Conservation (phyloP, 768 basidiomycete species). For the Boletus eberwhitei region DNA sequence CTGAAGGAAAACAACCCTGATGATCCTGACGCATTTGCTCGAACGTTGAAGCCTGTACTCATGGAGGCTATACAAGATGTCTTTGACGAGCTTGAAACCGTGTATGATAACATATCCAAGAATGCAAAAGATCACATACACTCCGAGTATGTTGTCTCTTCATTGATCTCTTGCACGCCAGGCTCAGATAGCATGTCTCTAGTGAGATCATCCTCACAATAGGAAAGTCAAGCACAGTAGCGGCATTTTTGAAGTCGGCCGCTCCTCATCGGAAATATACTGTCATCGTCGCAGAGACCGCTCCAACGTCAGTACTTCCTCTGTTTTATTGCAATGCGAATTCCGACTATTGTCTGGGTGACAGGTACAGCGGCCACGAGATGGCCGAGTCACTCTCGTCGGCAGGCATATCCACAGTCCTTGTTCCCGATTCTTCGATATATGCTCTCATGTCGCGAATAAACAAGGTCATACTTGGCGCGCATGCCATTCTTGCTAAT, state of each 20-base stretch:
- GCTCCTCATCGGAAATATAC: constrained; percentile 90
- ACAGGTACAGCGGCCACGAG: constrained; percentile 78
- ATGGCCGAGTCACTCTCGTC: constrained; percentile 81
- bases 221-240: constrained; percentile 92
- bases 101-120: constrained; percentile 92
- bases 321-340: not conserved
- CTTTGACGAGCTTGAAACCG: constrained; percentile 92
- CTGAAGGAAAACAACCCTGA: constrained; percentile 69
- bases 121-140: constrained; percentile 96
- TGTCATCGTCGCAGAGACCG: constrained; percentile 93
- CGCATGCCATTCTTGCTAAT: constrained; percentile 94
- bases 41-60: constrained; percentile 82
- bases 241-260: constrained; percentile 88
- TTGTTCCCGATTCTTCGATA: constrained; percentile 94
- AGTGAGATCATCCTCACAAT: constrained; percentile 95
- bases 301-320: constrained; percentile 68
- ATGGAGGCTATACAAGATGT: constrained; percentile 98
- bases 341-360: constrained; percentile 1
- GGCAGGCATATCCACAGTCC: constrained; percentile 85
- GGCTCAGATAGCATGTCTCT: not conserved
- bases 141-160: constrained; percentile 71
- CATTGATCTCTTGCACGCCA: not conserved
- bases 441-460: constrained; percentile 95
- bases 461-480: constrained; percentile 93
- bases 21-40: constrained; percentile 76